Percentiles rank a stretch among this genome's conserved stretches.
phyloP scores from a whole-genome alignment of 2,329 filamentous ascomycete species.

The Didymella exigua region DNA sequence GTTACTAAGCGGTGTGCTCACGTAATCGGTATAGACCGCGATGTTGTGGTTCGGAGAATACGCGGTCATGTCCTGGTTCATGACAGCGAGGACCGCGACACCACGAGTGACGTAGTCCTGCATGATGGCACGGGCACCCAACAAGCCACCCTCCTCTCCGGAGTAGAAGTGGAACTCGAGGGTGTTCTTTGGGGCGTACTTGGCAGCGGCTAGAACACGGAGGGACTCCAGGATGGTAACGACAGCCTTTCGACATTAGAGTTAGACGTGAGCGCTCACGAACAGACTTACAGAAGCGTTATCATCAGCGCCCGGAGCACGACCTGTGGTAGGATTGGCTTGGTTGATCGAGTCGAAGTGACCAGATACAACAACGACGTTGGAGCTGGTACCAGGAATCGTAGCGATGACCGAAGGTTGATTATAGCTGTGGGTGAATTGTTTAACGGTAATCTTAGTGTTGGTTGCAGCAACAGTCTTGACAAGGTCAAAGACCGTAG shows the following conservation, averaged over 20 bases:
- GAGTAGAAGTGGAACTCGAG: constrained; percentile 96
- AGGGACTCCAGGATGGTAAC: constrained; percentile 89
- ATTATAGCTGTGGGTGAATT: constrained; percentile 87
- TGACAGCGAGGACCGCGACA: constrained; percentile 80
- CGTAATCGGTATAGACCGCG: constrained; percentile 71
- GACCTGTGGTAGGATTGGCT: constrained; percentile 77
- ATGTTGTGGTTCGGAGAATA: constrained; percentile 73
- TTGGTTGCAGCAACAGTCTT: constrained; percentile 72
- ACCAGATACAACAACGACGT: constrained; percentile 82
- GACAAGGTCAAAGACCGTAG: constrained; percentile 79
- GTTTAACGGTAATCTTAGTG: constrained; percentile 69
- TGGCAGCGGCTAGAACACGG: constrained; percentile 73
- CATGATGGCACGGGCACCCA: constrained; percentile 88
- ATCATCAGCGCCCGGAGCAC: constrained; percentile 88
- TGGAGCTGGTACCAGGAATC: constrained; percentile 80
- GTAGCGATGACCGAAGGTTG: constrained; percentile 84
- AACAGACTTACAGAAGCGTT: constrained; percentile 89
- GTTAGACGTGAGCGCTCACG: constrained; percentile 59
- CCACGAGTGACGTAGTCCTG: constrained; percentile 67
- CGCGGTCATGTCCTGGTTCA: constrained; percentile 91
- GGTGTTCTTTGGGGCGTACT: constrained; percentile 75
- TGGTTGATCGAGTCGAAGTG: constrained; percentile 95
- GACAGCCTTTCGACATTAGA: constrained; percentile 6
- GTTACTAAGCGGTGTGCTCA: constrained; percentile 62
- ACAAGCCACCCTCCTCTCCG: constrained; percentile 83